phyloP scores from a whole-genome alignment of 2,329 filamentous ascomycete genomes.

The Neonectria sp. region DNA sequence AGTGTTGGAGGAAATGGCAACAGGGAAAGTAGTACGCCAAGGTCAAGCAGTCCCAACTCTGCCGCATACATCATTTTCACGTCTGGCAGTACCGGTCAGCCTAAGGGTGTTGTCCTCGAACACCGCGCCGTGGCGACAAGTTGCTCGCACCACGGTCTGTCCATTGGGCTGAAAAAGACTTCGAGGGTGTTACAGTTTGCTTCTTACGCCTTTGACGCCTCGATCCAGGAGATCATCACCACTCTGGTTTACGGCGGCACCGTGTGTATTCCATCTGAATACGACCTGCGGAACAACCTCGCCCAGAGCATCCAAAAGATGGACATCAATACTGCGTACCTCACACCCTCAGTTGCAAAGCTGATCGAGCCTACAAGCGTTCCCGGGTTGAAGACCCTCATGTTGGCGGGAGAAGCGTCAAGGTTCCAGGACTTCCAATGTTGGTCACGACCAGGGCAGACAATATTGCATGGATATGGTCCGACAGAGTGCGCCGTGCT shows the following conservation, averaged over 20 bases:
- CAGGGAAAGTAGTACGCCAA: not conserved
- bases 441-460: slow-evolving; percentile 25
- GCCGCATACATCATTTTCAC: slow-evolving; percentile 32
- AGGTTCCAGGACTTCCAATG: slow-evolving; percentile 7
- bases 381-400: slow-evolving; percentile 16
- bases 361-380: slow-evolving; percentile 18
- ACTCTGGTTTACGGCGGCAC: slow-evolving; percentile 27
- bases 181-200: slow-evolving; percentile 30
- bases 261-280: slow-evolving; percentile 22
- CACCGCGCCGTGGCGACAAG: slow-evolving; percentile 25
- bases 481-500: slow-evolving; percentile 29
- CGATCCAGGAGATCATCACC: slow-evolving; percentile 28
- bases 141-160: slow-evolving; percentile 21
- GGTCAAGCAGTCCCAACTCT: not conserved
- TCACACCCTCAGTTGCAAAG: slow-evolving; percentile 25
- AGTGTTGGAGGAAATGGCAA: not conserved
- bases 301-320: slow-evolving; percentile 7
- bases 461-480: slow-evolving; percentile 21
- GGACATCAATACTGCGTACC: slow-evolving; percentile 24
- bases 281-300: slow-evolving; percentile 16
- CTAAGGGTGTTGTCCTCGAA: slow-evolving; percentile 31
- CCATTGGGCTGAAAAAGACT: slow-evolving; percentile 9
- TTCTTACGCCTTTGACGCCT: slow-evolving; percentile 28
- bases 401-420: slow-evolving; percentile 25
- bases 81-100: slow-evolving; percentile 13